phyloP scores from a whole-genome alignment of 2,329 filamentous ascomycete species.

The Neonectria faginata region DNA sequence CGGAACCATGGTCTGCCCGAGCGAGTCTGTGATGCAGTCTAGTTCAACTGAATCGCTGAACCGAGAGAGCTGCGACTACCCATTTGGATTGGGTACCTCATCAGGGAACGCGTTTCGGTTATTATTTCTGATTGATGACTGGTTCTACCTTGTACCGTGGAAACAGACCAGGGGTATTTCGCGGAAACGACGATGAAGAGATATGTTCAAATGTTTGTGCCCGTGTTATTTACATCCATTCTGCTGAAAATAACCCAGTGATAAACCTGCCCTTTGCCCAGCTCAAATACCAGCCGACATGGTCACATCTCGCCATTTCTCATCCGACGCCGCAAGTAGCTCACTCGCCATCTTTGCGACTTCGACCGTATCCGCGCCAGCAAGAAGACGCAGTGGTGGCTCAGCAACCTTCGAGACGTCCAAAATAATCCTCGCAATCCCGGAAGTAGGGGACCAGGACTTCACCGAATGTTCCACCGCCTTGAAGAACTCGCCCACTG shows the following conservation, averaged over 20 bases:
- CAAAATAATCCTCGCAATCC: slow-evolving; percentile 45
- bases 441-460: slow-evolving; percentile 34
- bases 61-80: too few relatives aligned
- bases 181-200: not conserved
- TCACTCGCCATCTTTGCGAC: slow-evolving; percentile 33
- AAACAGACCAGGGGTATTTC: not conserved
- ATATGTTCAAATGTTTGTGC: not conserved
- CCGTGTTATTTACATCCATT: not conserved
- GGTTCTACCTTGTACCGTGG: not conserved
- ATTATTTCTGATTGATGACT: too few relatives aligned
- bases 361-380: slow-evolving; percentile 46
- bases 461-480: slow-evolving; percentile 13
- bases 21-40: too few relatives aligned
- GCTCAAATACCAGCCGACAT: slow-evolving; percentile 1
- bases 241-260: not conserved
- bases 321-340: slow-evolving; percentile 43
- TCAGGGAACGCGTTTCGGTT: too few relatives aligned
- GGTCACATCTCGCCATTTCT: slow-evolving; percentile 42
- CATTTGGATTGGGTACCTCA: too few relatives aligned
- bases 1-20: too few relatives aligned
- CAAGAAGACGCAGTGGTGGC: slow-evolving; percentile 46
- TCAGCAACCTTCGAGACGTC: slow-evolving; percentile 42
- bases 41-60: too few relatives aligned
- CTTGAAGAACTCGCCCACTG: slow-evolving; percentile 48
- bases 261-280: not conserved